Base-by-base conservation (phyloP, 1,139 yeast genomes). In the Fermentozyma sake region DNA sequence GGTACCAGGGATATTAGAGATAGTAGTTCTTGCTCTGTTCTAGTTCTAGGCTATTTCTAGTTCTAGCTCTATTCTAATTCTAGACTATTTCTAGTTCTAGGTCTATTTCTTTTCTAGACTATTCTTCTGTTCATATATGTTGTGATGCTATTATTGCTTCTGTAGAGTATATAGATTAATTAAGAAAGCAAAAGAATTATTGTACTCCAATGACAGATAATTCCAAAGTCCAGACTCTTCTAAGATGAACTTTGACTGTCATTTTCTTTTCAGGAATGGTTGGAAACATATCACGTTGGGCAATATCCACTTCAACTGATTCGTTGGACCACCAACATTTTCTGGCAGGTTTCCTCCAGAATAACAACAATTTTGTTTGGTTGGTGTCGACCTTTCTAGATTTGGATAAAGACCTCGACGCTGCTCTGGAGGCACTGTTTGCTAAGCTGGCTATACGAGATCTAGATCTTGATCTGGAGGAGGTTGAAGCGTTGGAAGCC, bases 271-370 rank as follows among this genome's bases (percentile, higher is more conserved):
- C 47, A 9, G 39, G 42, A 11, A 41, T 46, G 12, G 39, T 33
- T 11, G 31, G 29, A 27, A 74, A 55, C 6, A 54, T 37, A 8
- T 43, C 40, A 10, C 37, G 38, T 2, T 41, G 37, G 11, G 44
- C 51, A 7, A 82, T 62, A 18, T 67, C 68, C 17, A 86, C 61
- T 5, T 69, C 72, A 12, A 77, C 62, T 25, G 67, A 61, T 24
- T 76, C 76, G 45, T 81, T 82, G 8, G 84, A 81, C 99, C 99
- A 93, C 99, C 99, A 93, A 58, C 99, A 93, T 52, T 93, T 93
- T 48, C 98, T 72, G 1, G 99, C 99, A 0, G 99, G 99, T 50
- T 91, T 91, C 38, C 96, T 72, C 98, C 98, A 93, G 52, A 93
- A 93, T 33, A 93, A 64, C 20, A 93, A 67, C 30, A 93, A 68